These are phyloP conservation scores for bread wheat (Triticum aestivum) DNA, from an alignment of 176 grass and related monocot genomes.

Conservation along the genomic window DNA sequence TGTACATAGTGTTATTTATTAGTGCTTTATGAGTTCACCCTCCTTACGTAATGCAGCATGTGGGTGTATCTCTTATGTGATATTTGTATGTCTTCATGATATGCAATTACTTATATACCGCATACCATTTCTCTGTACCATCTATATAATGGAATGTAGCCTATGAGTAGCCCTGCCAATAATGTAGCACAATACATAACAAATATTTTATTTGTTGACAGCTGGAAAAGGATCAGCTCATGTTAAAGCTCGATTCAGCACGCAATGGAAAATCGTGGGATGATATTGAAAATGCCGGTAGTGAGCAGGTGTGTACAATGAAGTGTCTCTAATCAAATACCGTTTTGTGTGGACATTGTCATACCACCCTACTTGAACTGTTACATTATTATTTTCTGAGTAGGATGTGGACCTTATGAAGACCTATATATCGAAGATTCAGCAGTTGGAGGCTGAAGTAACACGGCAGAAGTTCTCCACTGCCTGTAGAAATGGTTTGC, in stretches of 20 bases:
- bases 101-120: conserved; percentile 1
- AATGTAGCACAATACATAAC: neutral
- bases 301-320: conserved; percentile 42
- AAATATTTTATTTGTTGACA: conserved; percentile 38
- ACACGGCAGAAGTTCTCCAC: conserved; percentile 58
- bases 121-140: neutral
- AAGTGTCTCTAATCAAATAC: neutral
- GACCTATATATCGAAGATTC: conserved; percentile 81
- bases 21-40: neutral
- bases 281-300: conserved; percentile 54
- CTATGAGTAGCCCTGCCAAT: neutral
- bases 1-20: neutral
- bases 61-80: neutral
- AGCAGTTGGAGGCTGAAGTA: conserved; percentile 80
- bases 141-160: neutral
- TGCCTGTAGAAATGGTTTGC: conserved; percentile 51
- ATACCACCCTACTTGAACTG: neutral
- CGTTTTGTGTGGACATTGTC: neutral
- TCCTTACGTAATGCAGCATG: neutral
- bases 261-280: conserved; percentile 78
- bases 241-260: conserved; percentile 73
- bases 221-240: conserved; percentile 78
- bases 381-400: conserved; percentile 5
- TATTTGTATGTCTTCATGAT: neutral
- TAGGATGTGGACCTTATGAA: conserved; percentile 73